Base-by-base conservation (phyloP, 805 yeast genomes). In the Millerozyma acaciae region DNA sequence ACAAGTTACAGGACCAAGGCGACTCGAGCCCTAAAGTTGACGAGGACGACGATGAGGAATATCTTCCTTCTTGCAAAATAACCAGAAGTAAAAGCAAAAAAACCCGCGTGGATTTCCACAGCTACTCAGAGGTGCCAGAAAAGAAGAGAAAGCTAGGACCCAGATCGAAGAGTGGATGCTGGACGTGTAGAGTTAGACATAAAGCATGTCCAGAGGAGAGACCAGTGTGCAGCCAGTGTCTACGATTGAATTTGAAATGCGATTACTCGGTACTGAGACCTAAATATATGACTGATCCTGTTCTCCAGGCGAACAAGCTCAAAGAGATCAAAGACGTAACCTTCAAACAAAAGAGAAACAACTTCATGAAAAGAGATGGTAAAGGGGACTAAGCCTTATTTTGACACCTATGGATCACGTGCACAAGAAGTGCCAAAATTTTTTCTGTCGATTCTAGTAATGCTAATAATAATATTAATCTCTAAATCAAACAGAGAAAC, bases 141-240 rank as follows among this genome's bases (percentile, higher is more conserved):
- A 45, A 45, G 30, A 50, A 43, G 33, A 37, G 48, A 19, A 44
- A 30, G 17, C 28, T 44, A 13, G 50, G 48, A 2, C 50, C 51
- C 2, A 47, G 81, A 30, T 74, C 80, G 1, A 71, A 70, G 39
- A 62, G 63, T 19, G 89, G 89, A 0, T 83, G 93, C 49, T 83
- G 90, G 90, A 83, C 85, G 5, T 83, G 90, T 50, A 58, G 89
- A 37, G 55, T 80, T 12, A 67, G 93, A 24, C 78, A 84, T 43
- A 83, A 83, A 52, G 75, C 80, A 43, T 83, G 90, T 48, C 73
- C 84, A 1, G 86, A 77, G 47, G 76, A 75, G 38, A 68, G 63
- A 42, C 88, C 89, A 1, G 47, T 36, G 4, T 83, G 93, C 50
- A 48, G 51, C 6, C 78, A 76, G 43, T 83, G 93, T 53, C 45